Base-by-base conservation (phyloP, 2,329 filamentous ascomycete species). In the Cytospora piceae region DNA sequence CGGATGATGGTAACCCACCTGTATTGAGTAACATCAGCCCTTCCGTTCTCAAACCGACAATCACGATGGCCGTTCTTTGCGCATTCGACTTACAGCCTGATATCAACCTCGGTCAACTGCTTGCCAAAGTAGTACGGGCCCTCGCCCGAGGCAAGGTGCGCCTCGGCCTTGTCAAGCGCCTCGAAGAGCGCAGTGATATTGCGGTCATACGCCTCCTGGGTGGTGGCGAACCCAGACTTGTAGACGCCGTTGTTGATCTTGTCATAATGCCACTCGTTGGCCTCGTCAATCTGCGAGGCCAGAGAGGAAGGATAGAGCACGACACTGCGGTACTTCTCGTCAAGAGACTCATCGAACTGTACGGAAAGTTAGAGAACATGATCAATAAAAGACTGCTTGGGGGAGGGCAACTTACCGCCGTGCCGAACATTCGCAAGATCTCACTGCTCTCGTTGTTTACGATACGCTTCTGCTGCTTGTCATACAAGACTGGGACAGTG, bases 401-500 rank as follows among this genome's bases (percentile, higher is more conserved):
- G 32, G n/a, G 24, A 24, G 29, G 42, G 37, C 7, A 32, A 24
- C 65, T 56, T 27, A 93, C 93, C 73, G 87, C 91, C 52, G 83
- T 84, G 74, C 91, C 91, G 68, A 97, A 82, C 91, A 97, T 96
- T 74, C 94, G 89, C 76, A 97, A 88, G 75, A 97, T 97, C 80
- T 97, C 94, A 70, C 89, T 89, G 77, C 90, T 93, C 83, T 97
- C 94, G 71, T 97, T 97, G 85, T 85, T 95, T 68, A 97, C 93
- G 73, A 97, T 96, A 39, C 81, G 85, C 72, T 88, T 85, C 61
- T 81, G 79, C 80, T 90, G 88, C 79, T 87, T 92, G 78, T 96
- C 92, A 79, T 90, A 96, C 63, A 97, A 82, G 3, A 92, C 90
- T 0, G 94, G 94, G 20, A 97, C 94, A 0, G 94, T 97, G 77